phyloP scores from a whole-genome alignment of 345 rosid genomes.

The Salix koriyanagi region DNA sequence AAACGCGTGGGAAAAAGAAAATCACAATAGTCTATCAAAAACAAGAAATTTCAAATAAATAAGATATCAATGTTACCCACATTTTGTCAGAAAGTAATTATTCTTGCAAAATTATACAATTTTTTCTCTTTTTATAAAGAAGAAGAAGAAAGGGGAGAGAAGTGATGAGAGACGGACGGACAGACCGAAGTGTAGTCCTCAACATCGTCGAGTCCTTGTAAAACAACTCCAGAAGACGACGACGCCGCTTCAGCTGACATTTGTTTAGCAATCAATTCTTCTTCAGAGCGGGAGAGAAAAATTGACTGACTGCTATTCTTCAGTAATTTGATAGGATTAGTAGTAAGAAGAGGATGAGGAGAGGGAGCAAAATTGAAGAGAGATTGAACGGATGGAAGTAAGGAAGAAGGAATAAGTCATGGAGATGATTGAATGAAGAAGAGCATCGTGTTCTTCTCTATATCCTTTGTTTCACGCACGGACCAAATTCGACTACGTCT shows the following conservation, averaged over 20 bases:
- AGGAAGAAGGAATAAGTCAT: neutral
- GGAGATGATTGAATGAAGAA: neutral
- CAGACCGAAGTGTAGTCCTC: constrained; percentile 59
- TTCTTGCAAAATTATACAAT: neutral
- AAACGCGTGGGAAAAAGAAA: neutral
- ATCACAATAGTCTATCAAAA: neutral
- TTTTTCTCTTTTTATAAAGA: constrained; percentile 6
- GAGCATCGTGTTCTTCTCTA: constrained; percentile 13
- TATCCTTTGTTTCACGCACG: constrained; percentile 47
- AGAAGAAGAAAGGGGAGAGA: neutral
- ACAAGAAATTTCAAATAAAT: neutral
- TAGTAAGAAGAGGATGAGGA: neutral
- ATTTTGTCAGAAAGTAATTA: neutral
- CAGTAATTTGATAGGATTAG: neutral
- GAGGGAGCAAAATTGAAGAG: neutral
- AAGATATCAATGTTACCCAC: neutral
- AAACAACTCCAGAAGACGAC: constrained; percentile 33
- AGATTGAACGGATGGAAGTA: neutral
- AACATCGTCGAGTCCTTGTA: constrained; percentile 59
- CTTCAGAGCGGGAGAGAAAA: neutral
- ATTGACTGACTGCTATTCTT: neutral
- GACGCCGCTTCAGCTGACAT: constrained; percentile 52
- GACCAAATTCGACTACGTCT: constrained; percentile 51
- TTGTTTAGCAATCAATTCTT: neutral
- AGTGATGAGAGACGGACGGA: neutral